These are phyloP conservation scores for Candida tibetensis DNA, from an alignment of 805 yeast species.

Conservation along the genomic window DNA sequence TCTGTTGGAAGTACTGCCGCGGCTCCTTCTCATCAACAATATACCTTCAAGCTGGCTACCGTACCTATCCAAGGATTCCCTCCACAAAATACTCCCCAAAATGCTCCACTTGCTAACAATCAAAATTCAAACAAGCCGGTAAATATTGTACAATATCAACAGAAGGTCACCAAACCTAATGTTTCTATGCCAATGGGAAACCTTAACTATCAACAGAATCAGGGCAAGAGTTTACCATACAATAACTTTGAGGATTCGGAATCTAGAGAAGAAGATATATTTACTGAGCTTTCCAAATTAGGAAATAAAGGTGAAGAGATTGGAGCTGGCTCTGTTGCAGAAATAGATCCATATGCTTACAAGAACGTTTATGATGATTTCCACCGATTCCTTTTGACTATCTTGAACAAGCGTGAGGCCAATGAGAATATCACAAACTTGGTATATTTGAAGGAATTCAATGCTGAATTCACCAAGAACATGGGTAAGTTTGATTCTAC, in stretches of 20 bases:
- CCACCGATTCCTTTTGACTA: slow-evolving; percentile 18
- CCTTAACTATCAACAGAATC: background rate
- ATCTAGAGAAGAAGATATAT: slow-evolving; percentile 9
- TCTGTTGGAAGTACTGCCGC: slow-evolving; percentile 12
- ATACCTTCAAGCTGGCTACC: slow-evolving; percentile 8
- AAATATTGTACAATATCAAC: background rate
- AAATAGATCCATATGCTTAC: slow-evolving; percentile 20
- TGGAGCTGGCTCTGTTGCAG: background rate
- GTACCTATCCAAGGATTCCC: slow-evolving; percentile 6
- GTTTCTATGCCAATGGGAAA: background rate
- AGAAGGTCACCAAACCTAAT: slow-evolving; percentile 3
- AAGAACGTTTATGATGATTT: slow-evolving; percentile 20
- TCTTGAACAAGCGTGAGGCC: slow-evolving; percentile 6
- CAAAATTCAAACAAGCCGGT: background rate
- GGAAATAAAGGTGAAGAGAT: slow-evolving; percentile 12
- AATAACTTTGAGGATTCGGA: slow-evolving; percentile 4
- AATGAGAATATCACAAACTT: slow-evolving; percentile 11
- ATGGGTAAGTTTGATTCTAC: slow-evolving; percentile 19
- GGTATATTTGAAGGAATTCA: slow-evolving; percentile 16
- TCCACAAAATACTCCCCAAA: background rate
- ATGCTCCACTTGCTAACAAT: background rate
- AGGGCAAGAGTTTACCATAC: slow-evolving; percentile 2
- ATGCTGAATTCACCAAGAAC: slow-evolving; percentile 14
- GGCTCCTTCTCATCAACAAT: slow-evolving; percentile 12
- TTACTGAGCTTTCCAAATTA: slow-evolving; percentile 12